A percentile compares a stretch with the other conserved stretches of the same genome.
Conservation (phyloP, 2,329 filamentous ascomycete genomes). For the Aureobasidium lini region DNA sequence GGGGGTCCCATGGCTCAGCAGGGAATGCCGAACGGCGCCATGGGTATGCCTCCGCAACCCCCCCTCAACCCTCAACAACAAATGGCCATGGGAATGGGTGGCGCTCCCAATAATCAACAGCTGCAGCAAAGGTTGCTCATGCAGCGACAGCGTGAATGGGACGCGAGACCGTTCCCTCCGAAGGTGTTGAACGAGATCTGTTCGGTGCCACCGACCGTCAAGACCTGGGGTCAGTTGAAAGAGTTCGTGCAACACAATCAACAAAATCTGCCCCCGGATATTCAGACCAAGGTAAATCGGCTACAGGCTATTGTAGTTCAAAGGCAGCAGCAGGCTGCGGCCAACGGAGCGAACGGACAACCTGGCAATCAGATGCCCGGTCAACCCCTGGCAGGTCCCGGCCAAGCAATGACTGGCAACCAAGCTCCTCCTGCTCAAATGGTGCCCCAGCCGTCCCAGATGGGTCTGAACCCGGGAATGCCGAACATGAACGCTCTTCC, state of each 20-base stretch:
- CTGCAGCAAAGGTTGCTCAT: slow-evolving; percentile 15
- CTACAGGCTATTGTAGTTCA: slow-evolving; percentile 12
- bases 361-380: slow-evolving; percentile 12
- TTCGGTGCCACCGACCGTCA: slow-evolving; percentile 42
- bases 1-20: slow-evolving; percentile 10
- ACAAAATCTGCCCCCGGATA: slow-evolving; percentile 34
- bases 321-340: neutral
- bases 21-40: slow-evolving; percentile 15
- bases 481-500: slow-evolving; percentile 12
- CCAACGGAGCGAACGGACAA: neutral
- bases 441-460: slow-evolving; percentile 23
- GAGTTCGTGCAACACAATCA: slow-evolving; percentile 44
- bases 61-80: slow-evolving; percentile 16
- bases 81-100: slow-evolving; percentile 8
- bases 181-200: slow-evolving; percentile 16
- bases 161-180: slow-evolving; percentile 19
- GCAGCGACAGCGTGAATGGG: slow-evolving; percentile 19
- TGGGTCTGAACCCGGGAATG: slow-evolving; percentile 21
- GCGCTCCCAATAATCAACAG: neutral
- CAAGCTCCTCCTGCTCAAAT: slow-evolving; percentile 35
- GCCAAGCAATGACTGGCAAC: slow-evolving; percentile 16
- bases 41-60: slow-evolving; percentile 6
- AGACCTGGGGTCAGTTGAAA: slow-evolving; percentile 52
- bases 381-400: neutral
- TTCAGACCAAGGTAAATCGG: slow-evolving; percentile 30